A percentile compares a stretch with the other conserved stretches of the same genome.
Conservation (phyloP, 2,329 filamentous ascomycete species). For the Aspergillus sp. region DNA sequence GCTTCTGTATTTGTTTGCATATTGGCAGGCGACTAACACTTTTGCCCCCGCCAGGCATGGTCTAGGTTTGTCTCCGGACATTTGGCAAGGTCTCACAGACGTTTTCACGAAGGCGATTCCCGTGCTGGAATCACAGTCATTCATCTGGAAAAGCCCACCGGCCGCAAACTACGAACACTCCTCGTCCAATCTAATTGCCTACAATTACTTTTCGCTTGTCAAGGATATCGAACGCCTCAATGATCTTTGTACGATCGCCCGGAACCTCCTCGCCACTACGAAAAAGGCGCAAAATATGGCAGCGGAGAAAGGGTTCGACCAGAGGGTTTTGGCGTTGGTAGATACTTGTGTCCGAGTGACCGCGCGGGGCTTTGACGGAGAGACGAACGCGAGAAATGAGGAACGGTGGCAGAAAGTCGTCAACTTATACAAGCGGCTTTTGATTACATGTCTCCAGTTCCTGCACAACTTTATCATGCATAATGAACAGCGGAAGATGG, state of each 20-base stretch:
- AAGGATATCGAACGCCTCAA: conserved; percentile 64
- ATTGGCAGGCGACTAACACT: conserved; percentile 6
- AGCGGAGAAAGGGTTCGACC: conserved; percentile 59
- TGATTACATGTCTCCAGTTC: conserved; percentile 67
- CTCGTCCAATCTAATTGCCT: conserved; percentile 61
- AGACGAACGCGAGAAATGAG: conserved; percentile 61
- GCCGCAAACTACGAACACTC: conserved; percentile 58
- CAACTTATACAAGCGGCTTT: conserved; percentile 64
- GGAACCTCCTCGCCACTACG: conserved; percentile 62
- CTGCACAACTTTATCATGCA: conserved; percentile 66
- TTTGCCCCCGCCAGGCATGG: conserved; percentile 46
- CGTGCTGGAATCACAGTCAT: conserved; percentile 61
- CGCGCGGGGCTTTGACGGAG: conserved; percentile 64
- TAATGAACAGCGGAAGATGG: conserved; percentile 64
- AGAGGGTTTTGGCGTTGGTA: conserved; percentile 61
- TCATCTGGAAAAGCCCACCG: conserved; percentile 59
- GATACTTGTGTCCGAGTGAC: conserved; percentile 66
- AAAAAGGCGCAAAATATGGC: conserved; percentile 64
- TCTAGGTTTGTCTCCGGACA: conserved; percentile 55
- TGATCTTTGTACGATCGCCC: conserved; percentile 60
- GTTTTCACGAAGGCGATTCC: conserved; percentile 61
- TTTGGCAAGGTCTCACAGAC: conserved; percentile 61
- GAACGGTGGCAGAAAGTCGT: conserved; percentile 66
- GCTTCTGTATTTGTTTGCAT: not conserved
- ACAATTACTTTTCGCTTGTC: conserved; percentile 58